Evolutionary conservation across 352 stramenopile genomes (phyloP), one percentile per base, ranked within the genome.

Genomic region (Phytopythium delawarense): DNA sequence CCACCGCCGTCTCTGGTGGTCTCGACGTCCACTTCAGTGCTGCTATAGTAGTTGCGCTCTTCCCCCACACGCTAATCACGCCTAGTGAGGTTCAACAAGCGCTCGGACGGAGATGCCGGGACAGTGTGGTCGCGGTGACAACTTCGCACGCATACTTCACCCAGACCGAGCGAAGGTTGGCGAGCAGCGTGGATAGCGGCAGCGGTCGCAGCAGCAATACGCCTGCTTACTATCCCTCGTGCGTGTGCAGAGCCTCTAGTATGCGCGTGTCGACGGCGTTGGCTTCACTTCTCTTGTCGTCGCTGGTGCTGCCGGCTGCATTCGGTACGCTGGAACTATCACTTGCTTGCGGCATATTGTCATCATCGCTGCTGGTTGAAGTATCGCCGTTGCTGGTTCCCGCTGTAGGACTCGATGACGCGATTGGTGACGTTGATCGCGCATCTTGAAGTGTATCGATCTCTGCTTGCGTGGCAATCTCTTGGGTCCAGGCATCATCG

Each of bases 91-190:
- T 2, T 49, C n/a, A 49, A 28, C 44, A 4, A 15, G 44, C 35
- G 18, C 44, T n/a, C 20, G 21, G 48, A 62, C 39, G 20, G 48
- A 35, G 18, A 37, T 54, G 1, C 48, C 48, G 25, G 35, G 2
- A 6, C 48, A 12, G 28, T 39, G 23, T 12, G 37, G 12, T 12
- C 8, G 25, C 20, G 23, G 48, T 37, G 23, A 54, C 48, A 6
- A 37, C 28, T 13, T 54, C 9, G 0, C 48, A 13, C 25, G 48
- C 18, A 15, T 9, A 37, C 25, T 55, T 30, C 28, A 71, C 34
- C 20, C 60, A 49, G 39, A 59, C 52, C 56, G 67, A 70, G 57
- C 65, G 54, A 61, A 63, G 68, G 65, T 71, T 59, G 61, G 4
- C 50, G 54, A 34, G 37, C 56, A 2, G 53, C 62, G 45, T 52